Conservation (phyloP, 805 yeast genomes). For the Komagataella phaffii region DNA sequence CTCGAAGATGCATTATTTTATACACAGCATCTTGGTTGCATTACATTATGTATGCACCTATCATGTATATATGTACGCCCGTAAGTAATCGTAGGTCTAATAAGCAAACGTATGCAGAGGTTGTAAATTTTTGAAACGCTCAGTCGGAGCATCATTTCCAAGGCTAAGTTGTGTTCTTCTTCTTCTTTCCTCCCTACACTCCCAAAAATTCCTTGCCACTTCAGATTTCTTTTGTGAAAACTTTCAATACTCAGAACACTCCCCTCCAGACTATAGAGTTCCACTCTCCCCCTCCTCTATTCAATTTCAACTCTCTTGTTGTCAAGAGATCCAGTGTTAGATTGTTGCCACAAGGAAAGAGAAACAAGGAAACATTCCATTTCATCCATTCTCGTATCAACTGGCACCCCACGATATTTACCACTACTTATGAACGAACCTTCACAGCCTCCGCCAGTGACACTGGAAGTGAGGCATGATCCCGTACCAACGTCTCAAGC, state of each 20-base stretch:
- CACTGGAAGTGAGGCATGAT: background rate
- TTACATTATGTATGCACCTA: background rate
- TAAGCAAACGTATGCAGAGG: background rate
- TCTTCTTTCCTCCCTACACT: background rate
- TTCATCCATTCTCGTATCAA: background rate
- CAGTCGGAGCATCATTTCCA: background rate
- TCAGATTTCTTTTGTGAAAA: background rate
- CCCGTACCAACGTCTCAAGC: background rate
- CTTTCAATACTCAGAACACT: background rate
- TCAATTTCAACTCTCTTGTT: background rate
- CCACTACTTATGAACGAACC: background rate
- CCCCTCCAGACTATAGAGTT: background rate
- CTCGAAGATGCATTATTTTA: no score
- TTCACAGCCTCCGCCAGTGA: background rate
- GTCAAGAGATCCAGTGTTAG: background rate
- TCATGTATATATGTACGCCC: background rate
- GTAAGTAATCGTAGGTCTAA: background rate
- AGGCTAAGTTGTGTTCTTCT: background rate
- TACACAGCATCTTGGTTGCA: background rate
- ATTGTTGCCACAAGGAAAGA: background rate
- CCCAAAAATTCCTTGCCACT: background rate
- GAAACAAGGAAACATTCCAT: background rate
- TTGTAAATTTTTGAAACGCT: constrained; percentile 1
- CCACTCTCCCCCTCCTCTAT: background rate
- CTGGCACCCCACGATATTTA: background rate